Percentiles rank a stretch among this genome's conserved stretches.
Conservation (phyloP, 2,329 filamentous ascomycete genomes). For the Eutypa lata region DNA sequence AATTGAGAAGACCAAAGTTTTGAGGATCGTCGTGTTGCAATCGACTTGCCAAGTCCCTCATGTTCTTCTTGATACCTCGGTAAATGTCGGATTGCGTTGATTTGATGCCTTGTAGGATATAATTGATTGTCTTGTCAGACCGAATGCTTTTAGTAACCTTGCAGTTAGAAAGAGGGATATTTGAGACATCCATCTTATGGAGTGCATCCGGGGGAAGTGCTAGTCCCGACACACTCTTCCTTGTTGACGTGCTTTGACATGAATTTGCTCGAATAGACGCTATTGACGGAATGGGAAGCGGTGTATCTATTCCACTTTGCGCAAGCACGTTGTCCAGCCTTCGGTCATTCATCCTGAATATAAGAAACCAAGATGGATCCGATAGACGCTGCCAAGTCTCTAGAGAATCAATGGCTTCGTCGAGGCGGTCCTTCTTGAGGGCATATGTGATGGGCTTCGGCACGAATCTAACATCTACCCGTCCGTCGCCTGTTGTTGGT, state of each 20-base stretch:
- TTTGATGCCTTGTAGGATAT: not conserved
- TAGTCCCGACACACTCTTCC: no score
- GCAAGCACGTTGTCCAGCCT: not conserved
- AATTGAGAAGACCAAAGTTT: conserved; percentile 18
- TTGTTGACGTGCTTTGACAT: not conserved
- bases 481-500: not conserved
- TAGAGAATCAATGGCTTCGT: conserved; percentile 4
- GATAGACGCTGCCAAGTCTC: conserved; percentile 7
- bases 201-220: not conserved
- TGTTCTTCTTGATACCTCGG: conserved; percentile 4
- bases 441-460: not conserved
- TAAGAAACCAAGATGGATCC: conserved; percentile 8
- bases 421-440: conserved; percentile 1
- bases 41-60: conserved; percentile 18
- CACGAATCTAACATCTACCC: not conserved
- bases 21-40: conserved; percentile 14
- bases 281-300: not conserved
- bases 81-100: not conserved
- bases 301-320: not conserved
- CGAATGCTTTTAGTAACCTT: not conserved
- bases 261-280: not conserved
- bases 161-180: not conserved
- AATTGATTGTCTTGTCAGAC: not conserved
- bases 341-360: not conserved
- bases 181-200: not conserved